Evolutionary conservation across 345 rosid genomes (phyloP).

Genomic region (Euphorbia tirucalli): DNA sequence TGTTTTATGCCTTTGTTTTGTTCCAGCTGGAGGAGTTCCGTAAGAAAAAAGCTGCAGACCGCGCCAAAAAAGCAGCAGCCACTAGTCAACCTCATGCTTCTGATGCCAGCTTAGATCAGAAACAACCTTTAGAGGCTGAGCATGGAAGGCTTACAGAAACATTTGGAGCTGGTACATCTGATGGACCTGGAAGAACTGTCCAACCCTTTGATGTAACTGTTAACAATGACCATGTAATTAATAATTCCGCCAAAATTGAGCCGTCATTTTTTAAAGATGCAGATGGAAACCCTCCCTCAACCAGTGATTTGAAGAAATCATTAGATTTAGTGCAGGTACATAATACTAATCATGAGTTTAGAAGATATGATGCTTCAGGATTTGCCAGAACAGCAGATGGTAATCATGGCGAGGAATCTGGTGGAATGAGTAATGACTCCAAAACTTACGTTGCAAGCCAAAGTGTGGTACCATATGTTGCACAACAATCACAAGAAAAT

Average conservation of each 20-base stretch:
- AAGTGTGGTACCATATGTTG: conserved; percentile 21
- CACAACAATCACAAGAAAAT: conserved; percentile 31
- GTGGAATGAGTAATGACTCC: conserved; percentile 36
- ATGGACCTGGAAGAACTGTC: conserved; percentile 29
- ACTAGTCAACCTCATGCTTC: conserved; percentile 37
- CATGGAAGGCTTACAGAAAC: conserved; percentile 35
- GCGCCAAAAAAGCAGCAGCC: conserved; percentile 60
- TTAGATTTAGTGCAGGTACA: conserved; percentile 25
- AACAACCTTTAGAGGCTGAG: conserved; percentile 38
- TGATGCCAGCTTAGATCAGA: conserved; percentile 35
- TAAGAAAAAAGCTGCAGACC: conserved; percentile 88
- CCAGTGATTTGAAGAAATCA: conserved; percentile 33
- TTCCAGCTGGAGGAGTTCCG: conserved; percentile 93
- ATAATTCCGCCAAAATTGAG: conserved; percentile 27
- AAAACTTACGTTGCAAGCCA: conserved; percentile 25
- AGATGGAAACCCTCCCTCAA: conserved; percentile 25
- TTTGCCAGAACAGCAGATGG: conserved; percentile 31
- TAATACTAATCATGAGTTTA: conserved; percentile 30
- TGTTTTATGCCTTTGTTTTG: background rate
- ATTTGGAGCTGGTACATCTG: conserved; percentile 50
- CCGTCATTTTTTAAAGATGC: conserved; percentile 27
- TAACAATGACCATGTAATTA: conserved; percentile 19
- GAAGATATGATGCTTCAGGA: conserved; percentile 30
- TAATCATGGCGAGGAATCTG: conserved; percentile 32
- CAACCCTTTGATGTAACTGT: conserved; percentile 24